Base-by-base conservation (phyloP, 257 asterid genomes). In the Cinchona pubescens region DNA sequence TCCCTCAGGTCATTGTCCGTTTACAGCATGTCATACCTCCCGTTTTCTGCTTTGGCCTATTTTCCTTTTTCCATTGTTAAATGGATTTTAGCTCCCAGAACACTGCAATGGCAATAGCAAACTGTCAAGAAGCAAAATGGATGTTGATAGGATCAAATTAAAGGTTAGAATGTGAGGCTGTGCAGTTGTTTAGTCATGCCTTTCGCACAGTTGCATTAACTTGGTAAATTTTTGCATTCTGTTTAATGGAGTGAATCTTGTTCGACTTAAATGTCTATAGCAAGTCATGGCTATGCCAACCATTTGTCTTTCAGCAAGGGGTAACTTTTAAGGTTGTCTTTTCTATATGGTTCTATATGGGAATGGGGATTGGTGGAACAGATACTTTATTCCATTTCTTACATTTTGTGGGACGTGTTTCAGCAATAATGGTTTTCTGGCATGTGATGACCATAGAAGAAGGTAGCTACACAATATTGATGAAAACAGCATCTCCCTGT, bases 331-430 rank as follows among this genome's bases (percentile, higher is more conserved):
- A 9, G 37, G 35, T 5, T 25, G 9, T 58, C 35, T 15, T 29
- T 59, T 27, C 8, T 12, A 59, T 27, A 15, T 59, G 14, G 35
- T n/a, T n/a, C n/a, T n/a, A n/a, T n/a, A n/a, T n/a, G n/a, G n/a
- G n/a, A 10, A 59, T 3, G 13, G 37, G 65, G 21, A 27, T 2
- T 13, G 37, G 65, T 12, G 35, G 18, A 59, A 58, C 27, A 58
- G 64, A 12, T 56, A 25, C 75, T 35, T 71, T 55, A 56, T 35
- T 72, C 37, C 30, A 55, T 29, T 56, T 58, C 76, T 25, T 1
- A 11, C 67, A 7, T 21, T 42, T 37, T 55, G 34, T 18, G 6
- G 56, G 35, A 16, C 35, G 23, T 13, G 8, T 56, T 25, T 40
- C 27, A 25, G 21, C 18, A 25, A 12, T 53, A 71, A 21, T 56